Conservation (phyloP, 345 rosid genomes). For the Streptanthus diversifolius region DNA sequence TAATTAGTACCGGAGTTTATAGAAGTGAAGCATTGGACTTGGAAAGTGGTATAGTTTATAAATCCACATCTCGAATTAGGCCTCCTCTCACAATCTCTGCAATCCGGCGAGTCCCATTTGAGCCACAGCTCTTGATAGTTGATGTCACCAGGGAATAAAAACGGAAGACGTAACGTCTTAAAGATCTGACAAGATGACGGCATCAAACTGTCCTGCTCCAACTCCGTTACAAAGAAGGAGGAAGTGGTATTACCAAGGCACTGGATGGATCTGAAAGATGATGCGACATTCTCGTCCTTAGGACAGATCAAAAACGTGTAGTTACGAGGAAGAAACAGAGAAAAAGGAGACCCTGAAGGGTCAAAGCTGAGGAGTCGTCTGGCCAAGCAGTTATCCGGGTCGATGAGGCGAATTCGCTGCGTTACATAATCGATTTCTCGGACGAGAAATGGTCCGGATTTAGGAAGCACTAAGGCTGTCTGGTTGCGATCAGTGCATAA, state of each 20-base stretch:
- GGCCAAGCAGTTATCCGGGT: conserved; percentile 55
- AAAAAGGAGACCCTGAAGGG: conserved; percentile 60
- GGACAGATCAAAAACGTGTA: conserved; percentile 69
- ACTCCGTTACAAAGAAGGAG: conserved; percentile 46
- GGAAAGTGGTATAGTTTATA: conserved; percentile 27
- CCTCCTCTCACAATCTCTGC: conserved; percentile 53
- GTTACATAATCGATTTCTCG: conserved; percentile 42
- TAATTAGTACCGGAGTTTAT: conserved; percentile 32
- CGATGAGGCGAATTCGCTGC: conserved; percentile 51
- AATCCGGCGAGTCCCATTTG: conserved; percentile 57
- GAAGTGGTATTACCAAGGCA: conserved; percentile 63
- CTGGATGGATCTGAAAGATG: conserved; percentile 32
- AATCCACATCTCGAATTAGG: conserved; percentile 51
- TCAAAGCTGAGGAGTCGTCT: conserved; percentile 47
- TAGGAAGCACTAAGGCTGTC: conserved; percentile 49
- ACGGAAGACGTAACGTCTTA: conserved; percentile 35
- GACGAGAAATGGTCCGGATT: conserved; percentile 46
- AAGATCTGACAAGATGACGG: conserved; percentile 37
- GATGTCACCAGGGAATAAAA: conserved; percentile 38
- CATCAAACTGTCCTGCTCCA: conserved; percentile 15
- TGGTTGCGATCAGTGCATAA: conserved; percentile 32
- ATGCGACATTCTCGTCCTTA: background rate
- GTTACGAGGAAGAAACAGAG: conserved; percentile 28
- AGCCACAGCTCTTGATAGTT: conserved; percentile 37
- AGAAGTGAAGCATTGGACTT: conserved; percentile 44